A percentile compares a stretch with the other conserved stretches of the same genome.
Conservation (phyloP, 495 filamentous ascomycete species). For the Beverwykella pulmonaria region DNA sequence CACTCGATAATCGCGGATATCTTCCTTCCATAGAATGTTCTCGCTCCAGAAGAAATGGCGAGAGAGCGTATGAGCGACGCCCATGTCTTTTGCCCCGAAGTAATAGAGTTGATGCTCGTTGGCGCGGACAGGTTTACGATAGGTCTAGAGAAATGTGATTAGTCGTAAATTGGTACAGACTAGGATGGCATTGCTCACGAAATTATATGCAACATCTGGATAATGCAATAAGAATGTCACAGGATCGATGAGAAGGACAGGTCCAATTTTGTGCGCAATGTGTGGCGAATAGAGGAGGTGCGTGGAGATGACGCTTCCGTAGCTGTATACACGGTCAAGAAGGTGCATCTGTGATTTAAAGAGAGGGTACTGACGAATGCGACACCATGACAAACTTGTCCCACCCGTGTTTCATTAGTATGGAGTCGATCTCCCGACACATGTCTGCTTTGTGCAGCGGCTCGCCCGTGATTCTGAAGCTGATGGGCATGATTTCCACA, state of each 20-base stretch:
- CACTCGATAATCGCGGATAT: conserved; percentile 52
- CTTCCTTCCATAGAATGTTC: conserved; percentile 67
- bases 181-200: conserved; percentile 48
- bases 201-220: conserved; percentile 73
- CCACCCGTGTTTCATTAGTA: conserved; percentile 57
- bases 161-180: neutral
- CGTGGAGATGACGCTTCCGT: conserved; percentile 63
- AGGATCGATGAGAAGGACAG: conserved; percentile 63
- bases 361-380: conserved; percentile 50
- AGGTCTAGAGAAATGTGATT: conserved; percentile 6
- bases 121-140: conserved; percentile 54
- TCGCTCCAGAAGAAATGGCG: conserved; percentile 70
- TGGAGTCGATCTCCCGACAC: conserved; percentile 53
- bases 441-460: conserved; percentile 55
- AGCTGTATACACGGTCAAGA: conserved; percentile 19
- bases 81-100: conserved; percentile 66
- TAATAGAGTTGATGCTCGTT: conserved; percentile 69
- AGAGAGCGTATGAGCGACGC: conserved; percentile 59
- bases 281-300: conserved; percentile 56
- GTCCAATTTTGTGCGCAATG: conserved; percentile 50
- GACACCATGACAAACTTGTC: conserved; percentile 57
- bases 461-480: conserved; percentile 57
- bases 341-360: neutral
- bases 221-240: conserved; percentile 65
- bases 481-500: conserved; percentile 65